These are phyloP conservation scores for Chlamydomonas schloesseri DNA, from an alignment of 139 green algal genomes.

Conservation along the genomic window DNA sequence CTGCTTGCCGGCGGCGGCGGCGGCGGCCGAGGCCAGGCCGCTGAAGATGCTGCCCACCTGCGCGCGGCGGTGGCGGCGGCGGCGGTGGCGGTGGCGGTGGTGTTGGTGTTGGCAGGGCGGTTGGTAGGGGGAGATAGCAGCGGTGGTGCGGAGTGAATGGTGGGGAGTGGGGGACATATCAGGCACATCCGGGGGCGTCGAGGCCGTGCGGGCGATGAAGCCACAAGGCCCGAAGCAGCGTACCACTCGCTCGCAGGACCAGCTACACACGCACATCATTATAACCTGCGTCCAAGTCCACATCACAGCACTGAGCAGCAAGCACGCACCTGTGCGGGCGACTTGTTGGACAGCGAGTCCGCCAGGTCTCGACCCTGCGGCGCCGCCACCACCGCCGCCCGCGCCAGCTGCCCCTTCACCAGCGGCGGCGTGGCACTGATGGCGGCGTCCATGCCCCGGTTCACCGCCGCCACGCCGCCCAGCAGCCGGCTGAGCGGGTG, in stretches of 20 bases:
- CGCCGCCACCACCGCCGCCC: slow-evolving; percentile 13
- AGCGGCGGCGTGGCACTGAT: slow-evolving; percentile 32
- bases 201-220: no score
- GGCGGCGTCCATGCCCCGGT: slow-evolving; percentile 40
- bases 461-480: slow-evolving; percentile 1
- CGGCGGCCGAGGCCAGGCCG: neutral
- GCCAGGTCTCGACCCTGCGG: slow-evolving; percentile 14
- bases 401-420: slow-evolving; percentile 43
- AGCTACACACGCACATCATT: no score
- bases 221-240: no score
- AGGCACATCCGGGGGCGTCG: no score
- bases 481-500: slow-evolving; percentile 7
- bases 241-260: no score
- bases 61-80: no score
- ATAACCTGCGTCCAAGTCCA: neutral
- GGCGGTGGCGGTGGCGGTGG: no score
- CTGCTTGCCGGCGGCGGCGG: slow-evolving; percentile 9
- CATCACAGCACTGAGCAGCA: neutral
- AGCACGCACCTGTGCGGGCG: slow-evolving; percentile 6
- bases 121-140: no score
- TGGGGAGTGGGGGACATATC: no score
- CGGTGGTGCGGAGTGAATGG: no score
- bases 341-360: slow-evolving; percentile 20
- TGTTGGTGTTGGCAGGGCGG: no score
- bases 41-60: slow-evolving; percentile 36